phyloP scores from a whole-genome alignment of 805 yeast species.

The Priceomyces castillae region DNA sequence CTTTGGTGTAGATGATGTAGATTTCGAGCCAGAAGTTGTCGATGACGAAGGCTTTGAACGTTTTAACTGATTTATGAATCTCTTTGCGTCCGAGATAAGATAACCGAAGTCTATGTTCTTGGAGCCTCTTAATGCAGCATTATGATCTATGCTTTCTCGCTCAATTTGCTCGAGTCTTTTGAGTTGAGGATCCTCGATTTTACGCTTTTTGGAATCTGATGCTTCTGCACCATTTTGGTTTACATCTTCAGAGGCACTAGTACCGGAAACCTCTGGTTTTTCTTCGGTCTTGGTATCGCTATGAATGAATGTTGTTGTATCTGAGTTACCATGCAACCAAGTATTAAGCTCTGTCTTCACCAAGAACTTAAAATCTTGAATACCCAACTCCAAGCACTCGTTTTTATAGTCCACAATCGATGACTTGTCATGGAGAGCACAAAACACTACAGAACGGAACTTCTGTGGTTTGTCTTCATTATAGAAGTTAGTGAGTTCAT shows the following conservation, averaged over 20 bases:
- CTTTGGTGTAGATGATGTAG: slow-evolving; percentile 14
- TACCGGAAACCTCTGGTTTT: neutral
- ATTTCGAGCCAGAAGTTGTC: slow-evolving; percentile 7
- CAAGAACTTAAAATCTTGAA: slow-evolving; percentile 73
- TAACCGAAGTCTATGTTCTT: slow-evolving; percentile 67
- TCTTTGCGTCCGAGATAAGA: slow-evolving; percentile 64
- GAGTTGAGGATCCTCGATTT: slow-evolving; percentile 48
- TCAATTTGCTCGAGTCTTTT: slow-evolving; percentile 47
- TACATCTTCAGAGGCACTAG: slow-evolving; percentile 3
- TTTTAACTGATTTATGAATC: slow-evolving; percentile 53
- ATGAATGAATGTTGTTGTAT: slow-evolving; percentile 49
- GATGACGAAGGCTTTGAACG: slow-evolving; percentile 16
- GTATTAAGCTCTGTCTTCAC: slow-evolving; percentile 82
- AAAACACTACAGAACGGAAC: slow-evolving; percentile 63
- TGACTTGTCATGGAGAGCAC: slow-evolving; percentile 74
- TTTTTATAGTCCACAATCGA: slow-evolving; percentile 79
- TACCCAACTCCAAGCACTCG: slow-evolving; percentile 60
- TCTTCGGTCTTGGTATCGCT: slow-evolving; percentile 4
- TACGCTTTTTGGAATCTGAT: slow-evolving; percentile 20
- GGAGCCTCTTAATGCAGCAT: slow-evolving; percentile 60
- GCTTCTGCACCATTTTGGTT: slow-evolving; percentile 1
- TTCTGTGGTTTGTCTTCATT: slow-evolving; percentile 48
- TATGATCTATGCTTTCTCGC: slow-evolving; percentile 54
- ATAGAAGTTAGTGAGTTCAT: slow-evolving; percentile 52
- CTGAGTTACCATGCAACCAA: slow-evolving; percentile 73